phyloP scores from a whole-genome alignment of 164 flowering plant species.

The Warburgia ugandensis region DNA sequence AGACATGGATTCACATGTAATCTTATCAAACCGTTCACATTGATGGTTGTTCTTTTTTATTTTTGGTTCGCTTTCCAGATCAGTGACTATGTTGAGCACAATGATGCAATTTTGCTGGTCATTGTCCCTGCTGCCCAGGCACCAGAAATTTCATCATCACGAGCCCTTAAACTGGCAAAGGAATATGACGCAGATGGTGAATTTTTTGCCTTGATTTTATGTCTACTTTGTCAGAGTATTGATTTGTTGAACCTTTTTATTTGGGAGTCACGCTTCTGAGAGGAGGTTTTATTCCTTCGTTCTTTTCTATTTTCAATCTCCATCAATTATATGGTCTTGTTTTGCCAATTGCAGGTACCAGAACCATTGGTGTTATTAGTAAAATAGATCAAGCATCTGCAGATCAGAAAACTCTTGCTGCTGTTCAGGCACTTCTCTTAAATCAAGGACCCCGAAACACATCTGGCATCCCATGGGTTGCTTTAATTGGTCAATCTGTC shows the following conservation, averaged over 20 bases:
- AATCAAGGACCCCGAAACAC: slow-evolving; percentile 94
- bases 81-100: slow-evolving; percentile 68
- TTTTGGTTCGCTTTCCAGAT: slow-evolving; percentile 33
- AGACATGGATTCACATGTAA: no score
- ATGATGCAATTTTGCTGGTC: slow-evolving; percentile 85
- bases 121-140: slow-evolving; percentile 86
- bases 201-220: no score
- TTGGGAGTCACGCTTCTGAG: no score
- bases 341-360: slow-evolving; percentile 52
- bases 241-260: no score
- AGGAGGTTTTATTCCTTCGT: background rate
- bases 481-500: slow-evolving; percentile 95
- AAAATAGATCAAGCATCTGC: slow-evolving; percentile 93
- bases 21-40: no score
- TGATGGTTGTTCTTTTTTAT: background rate
- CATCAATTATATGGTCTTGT: background rate
- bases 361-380: slow-evolving; percentile 94
- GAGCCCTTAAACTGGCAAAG: slow-evolving; percentile 74
- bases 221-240: no score
- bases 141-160: slow-evolving; percentile 83
- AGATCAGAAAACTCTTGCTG: slow-evolving; percentile 87
- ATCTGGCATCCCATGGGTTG: slow-evolving; percentile 92
- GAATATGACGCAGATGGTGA: slow-evolving; percentile 84
- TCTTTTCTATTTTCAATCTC: background rate
- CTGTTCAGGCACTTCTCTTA: slow-evolving; percentile 88